Evolutionary conservation across 1,284 basidiomycete genomes (phyloP).

Genomic region (Hemileia vastatrix): DNA sequence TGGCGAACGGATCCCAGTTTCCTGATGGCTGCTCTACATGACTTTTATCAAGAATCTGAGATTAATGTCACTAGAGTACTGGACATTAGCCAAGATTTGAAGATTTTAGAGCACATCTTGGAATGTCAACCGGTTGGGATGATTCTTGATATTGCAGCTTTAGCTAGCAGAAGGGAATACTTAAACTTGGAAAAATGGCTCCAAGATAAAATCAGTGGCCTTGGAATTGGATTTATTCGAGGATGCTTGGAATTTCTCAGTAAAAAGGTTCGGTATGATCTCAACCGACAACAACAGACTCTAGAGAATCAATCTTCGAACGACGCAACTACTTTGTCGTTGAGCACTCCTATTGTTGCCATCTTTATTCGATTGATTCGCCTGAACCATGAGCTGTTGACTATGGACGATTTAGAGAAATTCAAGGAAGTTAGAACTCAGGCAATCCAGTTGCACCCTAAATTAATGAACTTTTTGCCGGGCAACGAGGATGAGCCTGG

Average conservation of each 20-base stretch:
- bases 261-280: conserved; percentile 80
- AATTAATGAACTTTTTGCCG: conserved; percentile 89
- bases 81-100: conserved; percentile 89
- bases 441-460: conserved; percentile 89
- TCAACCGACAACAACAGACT: conserved; percentile 64
- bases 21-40: conserved; percentile 73
- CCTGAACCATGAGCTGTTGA: conserved; percentile 49
- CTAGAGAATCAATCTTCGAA: conserved; percentile 39
- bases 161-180: conserved; percentile 85
- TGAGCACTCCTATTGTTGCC: conserved; percentile 75
- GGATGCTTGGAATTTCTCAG: conserved; percentile 78
- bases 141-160: conserved; percentile 80
- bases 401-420: conserved; percentile 65
- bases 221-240: conserved; percentile 76
- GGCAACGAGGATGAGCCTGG: conserved; percentile 79
- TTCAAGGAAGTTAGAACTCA: conserved; percentile 87
- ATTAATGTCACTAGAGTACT: conserved; percentile 87
- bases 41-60: conserved; percentile 84
- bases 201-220: conserved; percentile 66
- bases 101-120: conserved; percentile 43
- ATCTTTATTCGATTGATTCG: conserved; percentile 81
- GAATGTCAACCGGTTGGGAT: conserved; percentile 48
- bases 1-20: conserved; percentile 81
- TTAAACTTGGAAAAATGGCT: conserved; percentile 96
- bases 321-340: conserved; percentile 60